A percentile compares a stretch with the other conserved stretches of the same genome.
phyloP scores from a whole-genome alignment of 345 rosid genomes.

The Dovyalis caffra region DNA sequence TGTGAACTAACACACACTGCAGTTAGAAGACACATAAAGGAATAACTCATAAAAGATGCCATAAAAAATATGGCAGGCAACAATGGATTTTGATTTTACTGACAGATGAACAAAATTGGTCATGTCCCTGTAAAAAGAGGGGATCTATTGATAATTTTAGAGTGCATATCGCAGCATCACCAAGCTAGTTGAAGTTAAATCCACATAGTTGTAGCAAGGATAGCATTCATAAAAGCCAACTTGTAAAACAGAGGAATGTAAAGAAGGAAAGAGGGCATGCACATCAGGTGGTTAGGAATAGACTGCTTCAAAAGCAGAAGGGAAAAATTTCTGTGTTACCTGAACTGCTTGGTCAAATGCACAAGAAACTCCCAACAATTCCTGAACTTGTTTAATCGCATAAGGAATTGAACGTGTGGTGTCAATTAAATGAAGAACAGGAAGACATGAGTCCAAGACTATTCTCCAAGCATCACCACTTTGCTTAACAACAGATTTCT shows the following conservation, averaged over 20 bases:
- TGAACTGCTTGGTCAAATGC: constrained; percentile 91
- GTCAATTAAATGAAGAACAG: constrained; percentile 76
- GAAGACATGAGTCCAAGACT: constrained; percentile 81
- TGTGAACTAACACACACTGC: background rate
- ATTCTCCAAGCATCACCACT: constrained; percentile 98
- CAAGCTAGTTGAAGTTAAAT: background rate
- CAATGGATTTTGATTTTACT: background rate
- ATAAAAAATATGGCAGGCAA: background rate
- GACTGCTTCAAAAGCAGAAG: background rate
- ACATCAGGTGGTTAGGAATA: background rate
- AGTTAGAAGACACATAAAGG: background rate
- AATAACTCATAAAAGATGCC: background rate
- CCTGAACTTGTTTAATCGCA: constrained; percentile 85
- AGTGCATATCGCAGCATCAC: background rate
- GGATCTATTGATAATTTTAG: background rate
- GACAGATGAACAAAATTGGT: background rate
- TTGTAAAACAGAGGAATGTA: background rate
- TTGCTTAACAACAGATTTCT: constrained; percentile 67
- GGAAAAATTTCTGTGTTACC: constrained; percentile 36
- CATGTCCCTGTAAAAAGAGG: background rate
- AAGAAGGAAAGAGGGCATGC: background rate
- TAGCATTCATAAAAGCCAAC: background rate
- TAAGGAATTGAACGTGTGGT: constrained; percentile 80
- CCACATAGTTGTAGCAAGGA: background rate
- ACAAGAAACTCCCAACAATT: constrained; percentile 82